phyloP scores from a whole-genome alignment of 345 rosid genomes.

The Kernera saxatilis region DNA sequence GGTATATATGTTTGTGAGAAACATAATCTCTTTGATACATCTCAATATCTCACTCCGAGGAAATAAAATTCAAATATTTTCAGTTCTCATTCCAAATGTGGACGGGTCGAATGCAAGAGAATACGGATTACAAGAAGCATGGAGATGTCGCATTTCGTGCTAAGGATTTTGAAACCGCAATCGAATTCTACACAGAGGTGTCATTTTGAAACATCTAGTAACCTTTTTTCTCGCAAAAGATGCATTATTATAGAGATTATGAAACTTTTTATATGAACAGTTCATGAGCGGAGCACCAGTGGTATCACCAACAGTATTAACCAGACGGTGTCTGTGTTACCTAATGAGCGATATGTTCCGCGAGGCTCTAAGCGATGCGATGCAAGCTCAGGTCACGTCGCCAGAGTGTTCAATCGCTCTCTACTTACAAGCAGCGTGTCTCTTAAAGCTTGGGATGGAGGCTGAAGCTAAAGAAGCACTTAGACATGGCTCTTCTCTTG shows the following conservation, averaged over 20 bases:
- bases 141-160: conserved; percentile 92
- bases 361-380: conserved; percentile 84
- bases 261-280: conserved; percentile 27
- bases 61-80: background rate
- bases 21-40: background rate
- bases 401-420: conserved; percentile 81
- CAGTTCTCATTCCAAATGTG: conserved; percentile 98
- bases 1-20: conserved; percentile 35
- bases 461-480: conserved; percentile 82
- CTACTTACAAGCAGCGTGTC: conserved; percentile 83
- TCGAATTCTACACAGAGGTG: conserved; percentile 77
- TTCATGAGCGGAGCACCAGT: conserved; percentile 84
- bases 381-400: conserved; percentile 78
- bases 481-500: conserved; percentile 65
- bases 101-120: conserved; percentile 94
- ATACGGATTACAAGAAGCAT: conserved; percentile 76
- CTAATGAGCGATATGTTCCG: conserved; percentile 65
- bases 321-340: conserved; percentile 83
- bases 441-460: conserved; percentile 84
- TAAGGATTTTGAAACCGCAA: conserved; percentile 70
- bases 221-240: background rate
- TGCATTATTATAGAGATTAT: background rate
- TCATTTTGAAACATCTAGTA: conserved; percentile 1
- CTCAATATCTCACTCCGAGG: background rate
- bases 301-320: conserved; percentile 84